Base-by-base conservation (phyloP, 306 rosid genomes). In the Ceratonia siliqua region DNA sequence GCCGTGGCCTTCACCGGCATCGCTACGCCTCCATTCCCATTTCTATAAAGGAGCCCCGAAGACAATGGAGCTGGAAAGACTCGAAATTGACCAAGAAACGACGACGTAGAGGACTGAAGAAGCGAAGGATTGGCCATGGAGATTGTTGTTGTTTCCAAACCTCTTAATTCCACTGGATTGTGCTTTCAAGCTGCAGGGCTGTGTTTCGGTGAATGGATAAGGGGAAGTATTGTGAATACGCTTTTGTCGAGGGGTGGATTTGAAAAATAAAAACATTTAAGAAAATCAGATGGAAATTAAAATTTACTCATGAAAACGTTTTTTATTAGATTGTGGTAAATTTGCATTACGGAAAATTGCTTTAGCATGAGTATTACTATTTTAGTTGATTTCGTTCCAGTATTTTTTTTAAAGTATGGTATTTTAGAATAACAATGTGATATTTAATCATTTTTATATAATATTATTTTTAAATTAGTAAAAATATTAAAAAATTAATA, bases 61-160 rank as follows among this genome's bases (percentile, higher is more conserved):
- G 73, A 39, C 2, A 36, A 1, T 13, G 81, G 88, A 32, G 80
- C 54, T 3, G 84, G 80, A 62, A 84, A 63, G 18, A 76, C 30
- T 0, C 85, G 87, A 64, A 85, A 83, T n/a, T 83, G 91, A 41
- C 92, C 61, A 11, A 86, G 74, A 81, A 94, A 90, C 61, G 96
- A 85, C 67, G 96, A 90, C 61, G 74, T 71, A 3, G 89, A 80
- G 2, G 97, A 85, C 86, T 85, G 85, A 12, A 92, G 75, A 82
- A 94, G 86, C 55, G 87, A 82, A 74, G 88, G 82, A 75, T 76
- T 74, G 8, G 97, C 92, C 97, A 92, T 90, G 32, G 81, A 56
- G 25, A 42, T 65, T 41, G 53, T 22, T 61, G 11, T 65, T 6
- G 2, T 41, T 21, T 50, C 49, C 61, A 62, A 6, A 67, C 12